A percentile compares a stretch with the other conserved stretches of the same genome.
Evolutionary conservation across 371 early-diverging fungal genomes (phyloP).

Genomic region (Lichtheimia ramosa): DNA sequence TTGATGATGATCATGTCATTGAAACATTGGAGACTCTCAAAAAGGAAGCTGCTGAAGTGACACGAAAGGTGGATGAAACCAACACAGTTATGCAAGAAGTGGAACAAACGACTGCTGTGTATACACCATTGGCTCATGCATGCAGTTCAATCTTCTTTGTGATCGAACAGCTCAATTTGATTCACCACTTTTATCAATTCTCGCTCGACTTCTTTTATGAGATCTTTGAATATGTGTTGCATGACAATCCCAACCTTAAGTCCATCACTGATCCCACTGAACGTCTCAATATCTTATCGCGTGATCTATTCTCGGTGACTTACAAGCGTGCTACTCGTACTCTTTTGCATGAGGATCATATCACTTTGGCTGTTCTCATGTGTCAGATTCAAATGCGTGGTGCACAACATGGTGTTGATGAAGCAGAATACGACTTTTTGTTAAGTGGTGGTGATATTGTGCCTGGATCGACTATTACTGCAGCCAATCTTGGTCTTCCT

Average conservation of each 20-base stretch:
- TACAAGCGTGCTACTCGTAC: constrained; percentile 84
- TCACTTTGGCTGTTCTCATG: constrained; percentile 86
- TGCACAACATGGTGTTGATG: constrained; percentile 51
- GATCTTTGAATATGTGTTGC: constrained; percentile 88
- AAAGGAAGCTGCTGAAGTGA: constrained; percentile 93
- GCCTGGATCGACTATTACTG: constrained; percentile 42
- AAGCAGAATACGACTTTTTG: constrained; percentile 74
- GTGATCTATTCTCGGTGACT: constrained; percentile 84
- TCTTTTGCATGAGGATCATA: constrained; percentile 88
- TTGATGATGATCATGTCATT: constrained; percentile 96
- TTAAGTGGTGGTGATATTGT: constrained; percentile 57
- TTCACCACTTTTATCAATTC: constrained; percentile 97
- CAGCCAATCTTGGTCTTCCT: constrained; percentile 44
- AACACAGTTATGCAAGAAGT: constrained; percentile 95
- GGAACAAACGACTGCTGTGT: constrained; percentile 85
- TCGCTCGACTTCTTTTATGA: constrained; percentile 96
- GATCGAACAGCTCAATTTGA: constrained; percentile 88
- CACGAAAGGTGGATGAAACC: constrained; percentile 90
- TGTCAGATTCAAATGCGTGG: constrained; percentile 84
- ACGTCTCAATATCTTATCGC: constrained; percentile 76
- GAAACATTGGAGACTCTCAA: constrained; percentile 93
- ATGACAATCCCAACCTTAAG: constrained; percentile 74
- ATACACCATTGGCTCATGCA: constrained; percentile 89
- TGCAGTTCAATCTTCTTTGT: constrained; percentile 95
- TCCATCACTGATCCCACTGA: constrained; percentile 70